These are phyloP conservation scores for Fraxinus floribunda DNA, from an alignment of 305 asterid genomes.

Conservation along the genomic window DNA sequence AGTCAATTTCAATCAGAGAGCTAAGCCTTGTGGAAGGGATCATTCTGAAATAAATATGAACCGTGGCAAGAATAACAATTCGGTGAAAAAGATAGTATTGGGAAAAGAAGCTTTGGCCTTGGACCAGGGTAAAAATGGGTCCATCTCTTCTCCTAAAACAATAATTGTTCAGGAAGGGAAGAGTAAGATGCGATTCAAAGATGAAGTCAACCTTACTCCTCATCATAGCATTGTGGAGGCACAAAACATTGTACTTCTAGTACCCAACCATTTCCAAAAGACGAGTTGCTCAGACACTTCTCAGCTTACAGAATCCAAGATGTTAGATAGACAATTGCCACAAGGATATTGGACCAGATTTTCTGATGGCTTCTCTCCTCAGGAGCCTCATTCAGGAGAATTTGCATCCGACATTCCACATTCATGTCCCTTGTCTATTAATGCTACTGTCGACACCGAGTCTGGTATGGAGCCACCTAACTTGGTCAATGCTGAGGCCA, in stretches of 20 bases:
- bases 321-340: constrained; percentile 42
- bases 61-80: constrained; percentile 36
- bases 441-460: constrained; percentile 16
- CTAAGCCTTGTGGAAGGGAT: constrained; percentile 27
- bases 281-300: constrained; percentile 39
- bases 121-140: constrained; percentile 31
- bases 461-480: constrained; percentile 25
- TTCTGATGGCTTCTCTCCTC: constrained; percentile 44
- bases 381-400: constrained; percentile 43
- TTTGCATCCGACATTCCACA: constrained; percentile 37
- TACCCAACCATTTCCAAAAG: constrained; percentile 42
- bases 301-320: constrained; percentile 45
- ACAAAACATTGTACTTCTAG: constrained; percentile 40
- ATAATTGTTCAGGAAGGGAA: constrained; percentile 29
- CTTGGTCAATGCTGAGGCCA: constrained; percentile 17
- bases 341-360: constrained; percentile 37
- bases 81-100: constrained; percentile 30
- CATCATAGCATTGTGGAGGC: constrained; percentile 34
- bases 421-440: constrained; percentile 62
- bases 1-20: constrained; percentile 31
- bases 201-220: constrained; percentile 31
- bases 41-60: constrained; percentile 31
- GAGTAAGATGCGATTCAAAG: constrained; percentile 25
- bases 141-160: constrained; percentile 32
- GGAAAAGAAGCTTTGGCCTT: constrained; percentile 34